Conservation (phyloP, 345 rosid species). For the Nephelium lappaceum region DNA sequence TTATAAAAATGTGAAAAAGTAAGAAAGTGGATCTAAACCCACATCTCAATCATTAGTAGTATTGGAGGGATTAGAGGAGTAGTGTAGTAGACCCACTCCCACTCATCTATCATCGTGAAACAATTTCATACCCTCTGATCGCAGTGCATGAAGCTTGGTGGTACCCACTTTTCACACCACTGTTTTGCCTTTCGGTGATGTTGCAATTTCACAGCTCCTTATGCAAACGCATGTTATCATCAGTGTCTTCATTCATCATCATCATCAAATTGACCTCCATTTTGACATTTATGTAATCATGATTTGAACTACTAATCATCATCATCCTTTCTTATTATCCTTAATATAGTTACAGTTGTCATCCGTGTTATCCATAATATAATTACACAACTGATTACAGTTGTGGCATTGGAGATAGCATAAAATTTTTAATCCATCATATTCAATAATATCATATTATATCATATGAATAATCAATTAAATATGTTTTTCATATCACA, state of each 20-base stretch:
- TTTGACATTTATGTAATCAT: background rate
- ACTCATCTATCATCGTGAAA: background rate
- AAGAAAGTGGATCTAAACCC: background rate
- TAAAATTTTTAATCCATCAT: too few relatives aligned
- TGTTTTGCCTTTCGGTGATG: conserved; percentile 39
- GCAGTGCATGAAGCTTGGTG: conserved; percentile 13
- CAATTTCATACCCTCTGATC: background rate
- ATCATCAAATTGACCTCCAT: conserved; percentile 12
- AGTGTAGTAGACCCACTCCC: background rate
- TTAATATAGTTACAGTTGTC: too few relatives aligned
- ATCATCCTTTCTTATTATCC: background rate
- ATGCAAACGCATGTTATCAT: conserved; percentile 8
- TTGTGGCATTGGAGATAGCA: too few relatives aligned
- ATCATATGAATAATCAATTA: too few relatives aligned
- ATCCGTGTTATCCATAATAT: background rate
- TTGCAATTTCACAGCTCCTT: background rate
- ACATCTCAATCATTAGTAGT: conserved; percentile 7
- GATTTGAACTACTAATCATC: background rate
- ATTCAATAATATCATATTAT: too few relatives aligned
- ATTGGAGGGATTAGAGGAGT: too few relatives aligned
- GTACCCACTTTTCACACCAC: conserved; percentile 21
- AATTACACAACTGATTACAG: too few relatives aligned
- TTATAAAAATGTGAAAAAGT: background rate
- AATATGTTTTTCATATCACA: too few relatives aligned
- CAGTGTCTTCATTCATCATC: background rate